These are phyloP conservation scores for Cryptococcus jaspeensis DNA, from an alignment of 1,284 basidiomycete species.

Conservation along the genomic window DNA sequence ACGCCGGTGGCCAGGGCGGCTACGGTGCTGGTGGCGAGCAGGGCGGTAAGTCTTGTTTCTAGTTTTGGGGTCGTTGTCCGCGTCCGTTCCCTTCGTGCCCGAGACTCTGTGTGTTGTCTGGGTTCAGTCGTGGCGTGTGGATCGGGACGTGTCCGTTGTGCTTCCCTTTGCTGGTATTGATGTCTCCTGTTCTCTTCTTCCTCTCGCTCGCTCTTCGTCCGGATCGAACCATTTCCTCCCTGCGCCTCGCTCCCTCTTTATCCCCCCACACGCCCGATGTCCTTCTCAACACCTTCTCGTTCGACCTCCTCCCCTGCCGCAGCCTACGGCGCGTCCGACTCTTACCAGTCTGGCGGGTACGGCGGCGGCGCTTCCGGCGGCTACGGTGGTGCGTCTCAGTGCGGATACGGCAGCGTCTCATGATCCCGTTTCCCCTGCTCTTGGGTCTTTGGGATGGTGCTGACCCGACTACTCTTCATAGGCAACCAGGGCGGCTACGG, in stretches of 20 bases:
- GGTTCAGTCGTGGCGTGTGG: background rate
- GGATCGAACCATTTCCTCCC: too few relatives aligned
- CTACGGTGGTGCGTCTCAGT: slow-evolving; percentile 12
- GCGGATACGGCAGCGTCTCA: slow-evolving; percentile 3
- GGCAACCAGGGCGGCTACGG: slow-evolving; percentile 14
- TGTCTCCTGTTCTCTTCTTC: background rate
- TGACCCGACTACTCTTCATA: slow-evolving; percentile 1
- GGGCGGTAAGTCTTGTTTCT: slow-evolving; percentile 13
- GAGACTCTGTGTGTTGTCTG: slow-evolving; percentile 1
- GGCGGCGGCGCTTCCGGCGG: slow-evolving; percentile 8
- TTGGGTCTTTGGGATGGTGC: background rate
- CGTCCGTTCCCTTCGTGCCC: background rate
- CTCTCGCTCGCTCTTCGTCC: too few relatives aligned
- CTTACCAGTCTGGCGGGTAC: background rate
- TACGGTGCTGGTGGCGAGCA: slow-evolving; percentile 11
- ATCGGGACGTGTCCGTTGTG: background rate
- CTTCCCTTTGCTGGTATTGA: background rate
- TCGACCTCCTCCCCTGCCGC: background rate
- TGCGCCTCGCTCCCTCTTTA: background rate
- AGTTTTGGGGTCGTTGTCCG: background rate
- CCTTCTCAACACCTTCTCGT: background rate
- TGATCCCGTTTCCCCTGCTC: background rate
- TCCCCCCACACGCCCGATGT: background rate
- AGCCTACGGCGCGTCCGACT: background rate
- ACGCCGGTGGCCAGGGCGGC: slow-evolving; percentile 10